A percentile compares a stretch with the other conserved stretches of the same genome.
These are phyloP conservation scores for Fraxinus americana DNA, from an alignment of 257 asterid genomes.

Conservation along the genomic window DNA sequence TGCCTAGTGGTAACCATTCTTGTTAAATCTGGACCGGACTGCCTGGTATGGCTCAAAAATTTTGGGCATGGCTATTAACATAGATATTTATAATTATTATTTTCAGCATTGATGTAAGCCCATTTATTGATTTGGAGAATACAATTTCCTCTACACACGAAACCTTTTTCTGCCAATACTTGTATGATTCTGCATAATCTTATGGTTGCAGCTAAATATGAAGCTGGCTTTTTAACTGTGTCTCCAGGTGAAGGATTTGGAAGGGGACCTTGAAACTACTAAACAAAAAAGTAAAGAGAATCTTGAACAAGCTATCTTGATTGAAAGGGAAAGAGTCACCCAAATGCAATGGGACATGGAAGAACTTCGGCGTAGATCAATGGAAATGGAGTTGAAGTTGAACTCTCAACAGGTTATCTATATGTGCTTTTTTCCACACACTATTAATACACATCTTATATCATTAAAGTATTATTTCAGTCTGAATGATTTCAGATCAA, in stretches of 20 bases:
- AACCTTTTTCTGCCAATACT: not conserved
- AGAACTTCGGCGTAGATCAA: slow-evolving; percentile 76
- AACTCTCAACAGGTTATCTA: slow-evolving; percentile 62
- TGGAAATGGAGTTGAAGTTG: slow-evolving; percentile 86
- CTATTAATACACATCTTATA: no score
- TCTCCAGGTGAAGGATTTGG: slow-evolving; percentile 93
- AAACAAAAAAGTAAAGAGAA: slow-evolving; percentile 85
- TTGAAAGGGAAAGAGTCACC: slow-evolving; percentile 91
- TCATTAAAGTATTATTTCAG: slow-evolving; percentile 1
- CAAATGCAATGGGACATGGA: slow-evolving; percentile 99
- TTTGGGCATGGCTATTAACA: not conserved
- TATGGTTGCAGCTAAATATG: not conserved
- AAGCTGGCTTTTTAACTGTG: slow-evolving; percentile 20
- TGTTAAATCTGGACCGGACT: not conserved
- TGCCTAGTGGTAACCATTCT: not conserved
- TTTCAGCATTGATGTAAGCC: not conserved
- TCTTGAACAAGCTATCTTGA: slow-evolving; percentile 82
- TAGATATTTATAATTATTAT: not conserved
- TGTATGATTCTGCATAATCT: not conserved
- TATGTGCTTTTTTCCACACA: slow-evolving; percentile 15
- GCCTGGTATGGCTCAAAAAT: not conserved
- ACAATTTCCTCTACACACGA: not conserved
- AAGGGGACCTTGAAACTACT: slow-evolving; percentile 89
- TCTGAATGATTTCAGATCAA: slow-evolving; percentile 23
- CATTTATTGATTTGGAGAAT: not conserved